Evolutionary conservation across 2,329 filamentous ascomycete species (phyloP).

Genomic region (Neofusicoccum kwambonambiense): DNA sequence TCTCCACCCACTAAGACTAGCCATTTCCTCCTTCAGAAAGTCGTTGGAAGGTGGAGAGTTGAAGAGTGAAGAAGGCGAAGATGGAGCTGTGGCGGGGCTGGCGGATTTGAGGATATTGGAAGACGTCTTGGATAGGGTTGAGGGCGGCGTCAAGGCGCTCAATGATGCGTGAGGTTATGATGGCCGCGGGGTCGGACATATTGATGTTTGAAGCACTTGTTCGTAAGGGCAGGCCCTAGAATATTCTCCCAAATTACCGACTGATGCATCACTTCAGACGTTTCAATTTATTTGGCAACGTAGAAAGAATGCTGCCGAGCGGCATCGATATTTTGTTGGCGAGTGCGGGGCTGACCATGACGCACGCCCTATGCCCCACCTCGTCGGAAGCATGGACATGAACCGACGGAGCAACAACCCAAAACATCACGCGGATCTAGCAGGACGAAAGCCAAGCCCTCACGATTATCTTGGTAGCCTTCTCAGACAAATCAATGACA

Average conservation of each 20-base stretch:
- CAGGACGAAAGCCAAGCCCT: background rate
- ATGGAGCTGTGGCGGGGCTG: conserved; percentile 34
- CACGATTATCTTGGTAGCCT: background rate
- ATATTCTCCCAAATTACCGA: too few species aligned
- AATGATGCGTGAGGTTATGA: conserved; percentile 8
- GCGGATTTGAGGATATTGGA: conserved; percentile 35
- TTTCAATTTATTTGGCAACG: too few species aligned
- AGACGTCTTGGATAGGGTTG: conserved; percentile 32
- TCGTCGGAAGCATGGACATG: background rate
- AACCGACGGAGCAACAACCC: background rate
- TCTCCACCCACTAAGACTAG: conserved; percentile 43
- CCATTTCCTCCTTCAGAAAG: conserved; percentile 35
- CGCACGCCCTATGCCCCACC: background rate
- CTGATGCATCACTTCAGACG: too few species aligned
- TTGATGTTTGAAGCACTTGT: too few species aligned
- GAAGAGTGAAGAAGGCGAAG: conserved; percentile 31
- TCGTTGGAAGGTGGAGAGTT: conserved; percentile 39
- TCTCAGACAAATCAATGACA: background rate
- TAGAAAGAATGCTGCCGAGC: background rate
- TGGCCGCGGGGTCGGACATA: too few species aligned
- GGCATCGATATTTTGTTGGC: background rate
- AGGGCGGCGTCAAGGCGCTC: conserved; percentile 18
- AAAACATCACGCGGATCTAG: background rate
- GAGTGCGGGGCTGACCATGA: background rate
- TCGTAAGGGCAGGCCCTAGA: background rate